phyloP scores from a whole-genome alignment of 2,329 filamentous ascomycete species.

The Curvularia verruculosa region DNA sequence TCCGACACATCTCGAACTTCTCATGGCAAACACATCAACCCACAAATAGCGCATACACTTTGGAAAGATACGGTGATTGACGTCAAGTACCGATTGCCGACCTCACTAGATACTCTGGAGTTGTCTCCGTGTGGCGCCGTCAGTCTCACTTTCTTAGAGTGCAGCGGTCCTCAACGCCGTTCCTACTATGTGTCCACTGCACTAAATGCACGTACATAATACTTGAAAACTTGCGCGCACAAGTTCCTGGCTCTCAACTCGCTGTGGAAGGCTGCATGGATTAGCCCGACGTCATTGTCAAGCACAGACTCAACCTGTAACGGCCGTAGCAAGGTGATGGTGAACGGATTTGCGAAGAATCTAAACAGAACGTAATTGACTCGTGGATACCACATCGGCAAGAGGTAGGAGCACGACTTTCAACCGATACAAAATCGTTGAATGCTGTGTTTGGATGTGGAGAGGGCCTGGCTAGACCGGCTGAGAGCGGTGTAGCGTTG shows the following conservation, averaged over 20 bases:
- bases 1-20: background rate
- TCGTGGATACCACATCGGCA: background rate
- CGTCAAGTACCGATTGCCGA: conserved; percentile 4
- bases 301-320: background rate
- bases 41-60: background rate
- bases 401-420: background rate
- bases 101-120: conserved; percentile 1
- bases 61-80: conserved; percentile 5
- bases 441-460: background rate
- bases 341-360: background rate
- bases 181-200: background rate
- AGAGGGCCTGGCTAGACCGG: background rate
- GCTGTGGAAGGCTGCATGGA: background rate
- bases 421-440: background rate
- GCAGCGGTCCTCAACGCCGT: conserved; percentile 1
- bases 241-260: background rate
- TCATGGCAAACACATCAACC: background rate
- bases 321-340: background rate
- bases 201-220: background rate
- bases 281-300: conserved; percentile 1
- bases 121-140: conserved; percentile 2
- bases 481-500: conserved; percentile 4
- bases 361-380: background rate
- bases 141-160: background rate
- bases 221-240: background rate